Evolutionary conservation across 2,329 filamentous ascomycete species (phyloP).

Genomic region (Fusarium albosuccineum): DNA sequence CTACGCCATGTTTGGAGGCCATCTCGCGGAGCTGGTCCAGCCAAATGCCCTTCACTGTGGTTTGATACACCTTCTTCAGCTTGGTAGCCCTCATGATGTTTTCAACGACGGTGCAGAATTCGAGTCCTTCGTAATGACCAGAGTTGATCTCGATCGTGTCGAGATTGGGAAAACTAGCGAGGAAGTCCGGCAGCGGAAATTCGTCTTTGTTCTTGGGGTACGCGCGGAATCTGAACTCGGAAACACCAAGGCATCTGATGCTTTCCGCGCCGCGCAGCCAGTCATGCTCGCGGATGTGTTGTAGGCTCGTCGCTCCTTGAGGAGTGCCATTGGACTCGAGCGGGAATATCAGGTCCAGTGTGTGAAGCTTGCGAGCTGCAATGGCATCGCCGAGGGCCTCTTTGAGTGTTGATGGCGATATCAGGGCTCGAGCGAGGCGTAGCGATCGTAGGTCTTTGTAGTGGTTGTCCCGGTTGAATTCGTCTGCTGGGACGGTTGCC

Average conservation of each 20-base stretch:
- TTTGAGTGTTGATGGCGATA: constrained; percentile 43
- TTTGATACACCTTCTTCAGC: constrained; percentile 52
- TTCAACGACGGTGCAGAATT: constrained; percentile 48
- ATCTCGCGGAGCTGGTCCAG: constrained; percentile 49
- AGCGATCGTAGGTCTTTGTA: constrained; percentile 48
- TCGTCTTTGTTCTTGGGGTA: constrained; percentile 48
- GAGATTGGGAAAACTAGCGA: constrained; percentile 54
- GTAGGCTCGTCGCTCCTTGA: constrained; percentile 43
- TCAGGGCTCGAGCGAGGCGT: constrained; percentile 44
- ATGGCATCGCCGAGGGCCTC: constrained; percentile 46
- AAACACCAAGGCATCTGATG: constrained; percentile 53
- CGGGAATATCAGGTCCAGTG: constrained; percentile 55
- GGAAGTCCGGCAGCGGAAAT: constrained; percentile 50
- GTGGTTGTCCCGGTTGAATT: constrained; percentile 29
- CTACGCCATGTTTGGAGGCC: constrained; percentile 42
- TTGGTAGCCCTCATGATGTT: constrained; percentile 50
- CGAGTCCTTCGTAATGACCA: constrained; percentile 46
- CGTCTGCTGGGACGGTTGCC: constrained; percentile 16
- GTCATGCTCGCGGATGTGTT: constrained; percentile 48
- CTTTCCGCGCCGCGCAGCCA: constrained; percentile 54
- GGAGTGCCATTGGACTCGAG: constrained; percentile 39
- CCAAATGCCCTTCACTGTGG: constrained; percentile 46
- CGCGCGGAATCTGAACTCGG: constrained; percentile 51
- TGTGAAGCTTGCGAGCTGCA: constrained; percentile 46
- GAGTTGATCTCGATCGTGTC: constrained; percentile 53